Evolutionary conservation across 179 eudicot genomes (phyloP), one percentile per base, ranked within the genome.

Genomic region (Spergularia azorica): DNA sequence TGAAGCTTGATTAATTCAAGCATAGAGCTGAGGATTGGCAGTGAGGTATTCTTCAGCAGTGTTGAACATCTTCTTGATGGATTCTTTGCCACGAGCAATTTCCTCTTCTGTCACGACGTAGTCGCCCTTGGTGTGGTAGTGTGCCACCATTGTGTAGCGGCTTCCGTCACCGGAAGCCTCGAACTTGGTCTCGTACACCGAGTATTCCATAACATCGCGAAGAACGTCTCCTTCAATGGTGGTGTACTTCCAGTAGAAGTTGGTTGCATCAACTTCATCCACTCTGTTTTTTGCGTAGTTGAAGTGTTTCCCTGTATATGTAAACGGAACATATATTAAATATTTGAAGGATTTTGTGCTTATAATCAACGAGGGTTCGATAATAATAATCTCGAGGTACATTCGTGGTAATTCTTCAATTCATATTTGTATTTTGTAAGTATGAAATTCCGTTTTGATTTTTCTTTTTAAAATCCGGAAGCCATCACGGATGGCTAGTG

Each of bases 201-300:
- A 75, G 3, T 4, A 16, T 36, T 77, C 80, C 0, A 70, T n/a
- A 12, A 13, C 32, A 5, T 77, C 70, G 0, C 62, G 61, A 13
- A 77, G 65, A 11, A 52, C 70, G 62, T 70, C 80, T 43, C 80
- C 80, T 77, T 70, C 80, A 9, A 77, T 51, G 75, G 62, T 57
- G 0, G 80, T 77, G 43, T 77, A 77, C 41, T 77, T 77, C 21
- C 64, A 57, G 70, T 70, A 77, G 17, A 50, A 70, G 16, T 77
- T 77, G 6, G 16, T 13, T 14, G 69, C 16, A 39, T 77, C 75
- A 1, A 77, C 70, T 36, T 77, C 80, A 17, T 77, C 80, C 15
- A 77, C 67, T 70, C 80, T 70, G 55, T 70, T 77, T 38, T 77
- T 77, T 14, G 63, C 70, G 9, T 77, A 77, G 18, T 63, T 61